Percentiles rank a stretch among this genome's conserved stretches.
phyloP scores from a whole-genome alignment of 1,139 yeast species.

The Taiozyma onychis region DNA sequence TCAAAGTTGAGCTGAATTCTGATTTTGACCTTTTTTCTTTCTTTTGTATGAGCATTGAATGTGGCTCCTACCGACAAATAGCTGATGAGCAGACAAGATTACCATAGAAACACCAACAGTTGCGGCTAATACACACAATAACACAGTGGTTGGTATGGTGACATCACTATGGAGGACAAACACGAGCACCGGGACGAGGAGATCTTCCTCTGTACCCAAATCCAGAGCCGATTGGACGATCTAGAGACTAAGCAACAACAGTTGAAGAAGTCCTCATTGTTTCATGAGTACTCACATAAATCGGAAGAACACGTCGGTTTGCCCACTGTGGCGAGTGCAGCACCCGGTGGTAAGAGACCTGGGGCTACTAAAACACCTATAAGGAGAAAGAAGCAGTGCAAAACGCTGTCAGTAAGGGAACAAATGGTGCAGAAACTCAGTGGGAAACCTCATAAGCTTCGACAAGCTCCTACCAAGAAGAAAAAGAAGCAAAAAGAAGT shows the following conservation, averaged over 20 bases:
- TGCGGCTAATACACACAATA: too few relatives aligned
- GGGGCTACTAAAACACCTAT: not conserved
- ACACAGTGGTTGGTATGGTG: not conserved
- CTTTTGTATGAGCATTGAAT: too few relatives aligned
- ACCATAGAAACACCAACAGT: too few relatives aligned
- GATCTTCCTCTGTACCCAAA: slow-evolving; percentile 18
- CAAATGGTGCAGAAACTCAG: slow-evolving; percentile 7
- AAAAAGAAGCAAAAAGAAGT: not conserved
- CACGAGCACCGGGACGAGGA: not conserved
- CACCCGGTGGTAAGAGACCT: too few relatives aligned
- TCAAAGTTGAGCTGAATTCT: too few relatives aligned
- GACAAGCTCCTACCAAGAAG: not conserved
- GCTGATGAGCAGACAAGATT: too few relatives aligned
- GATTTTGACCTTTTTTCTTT: too few relatives aligned
- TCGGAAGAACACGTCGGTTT: not conserved
- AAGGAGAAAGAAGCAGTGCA: not conserved
- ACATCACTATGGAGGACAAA: not conserved
- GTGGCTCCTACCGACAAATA: too few relatives aligned
- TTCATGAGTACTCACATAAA: not conserved
- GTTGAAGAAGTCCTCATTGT: not conserved
- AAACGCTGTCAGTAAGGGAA: slow-evolving; percentile 9
- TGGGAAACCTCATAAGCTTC: slow-evolving; percentile 13
- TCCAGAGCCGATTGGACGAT: slow-evolving; percentile 19
- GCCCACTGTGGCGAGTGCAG: not conserved
- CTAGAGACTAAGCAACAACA: slow-evolving; percentile 10